These are phyloP conservation scores for Chrysoporthe austroafricana DNA, from an alignment of 2,329 filamentous ascomycete species.

Conservation along the genomic window DNA sequence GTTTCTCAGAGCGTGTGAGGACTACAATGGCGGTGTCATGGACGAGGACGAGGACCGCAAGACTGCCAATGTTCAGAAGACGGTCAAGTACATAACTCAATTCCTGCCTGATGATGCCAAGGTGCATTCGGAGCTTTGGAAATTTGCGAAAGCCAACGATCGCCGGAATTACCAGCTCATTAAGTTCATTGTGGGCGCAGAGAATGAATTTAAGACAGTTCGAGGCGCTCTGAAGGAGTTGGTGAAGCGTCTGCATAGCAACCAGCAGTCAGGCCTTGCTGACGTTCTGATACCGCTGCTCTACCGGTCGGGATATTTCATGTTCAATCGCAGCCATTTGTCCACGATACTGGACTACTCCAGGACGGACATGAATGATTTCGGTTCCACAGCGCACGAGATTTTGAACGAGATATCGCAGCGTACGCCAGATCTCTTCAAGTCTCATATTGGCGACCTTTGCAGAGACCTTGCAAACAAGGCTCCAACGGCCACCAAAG, in stretches of 20 bases:
- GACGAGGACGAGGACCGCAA: conserved; percentile 71
- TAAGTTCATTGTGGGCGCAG: conserved; percentile 79
- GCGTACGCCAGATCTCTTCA: conserved; percentile 86
- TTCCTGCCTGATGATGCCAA: conserved; percentile 76
- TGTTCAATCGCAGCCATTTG: conserved; percentile 95
- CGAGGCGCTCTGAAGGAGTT: conserved; percentile 90
- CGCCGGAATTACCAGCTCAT: conserved; percentile 88
- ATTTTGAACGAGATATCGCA: conserved; percentile 91
- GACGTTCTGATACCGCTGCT: conserved; percentile 83
- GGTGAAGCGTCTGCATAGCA: conserved; percentile 75
- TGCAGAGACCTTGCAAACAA: conserved; percentile 84
- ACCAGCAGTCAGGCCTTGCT: conserved; percentile 65
- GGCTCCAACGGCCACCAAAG: conserved; percentile 69
- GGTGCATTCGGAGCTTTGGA: conserved; percentile 78
- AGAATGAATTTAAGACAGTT: conserved; percentile 91
- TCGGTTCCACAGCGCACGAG: conserved; percentile 82
- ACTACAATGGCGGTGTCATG: conserved; percentile 85
- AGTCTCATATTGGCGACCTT: conserved; percentile 87
- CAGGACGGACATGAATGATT: conserved; percentile 77
- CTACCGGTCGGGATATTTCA: conserved; percentile 79
- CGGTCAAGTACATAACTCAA: conserved; percentile 73
- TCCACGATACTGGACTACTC: conserved; percentile 87
- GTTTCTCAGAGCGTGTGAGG: conserved; percentile 84
- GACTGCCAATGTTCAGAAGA: conserved; percentile 71
- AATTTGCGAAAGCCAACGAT: conserved; percentile 90